Conservation (phyloP, 2,329 filamentous ascomycete genomes). For the Seiridium cupressi region DNA sequence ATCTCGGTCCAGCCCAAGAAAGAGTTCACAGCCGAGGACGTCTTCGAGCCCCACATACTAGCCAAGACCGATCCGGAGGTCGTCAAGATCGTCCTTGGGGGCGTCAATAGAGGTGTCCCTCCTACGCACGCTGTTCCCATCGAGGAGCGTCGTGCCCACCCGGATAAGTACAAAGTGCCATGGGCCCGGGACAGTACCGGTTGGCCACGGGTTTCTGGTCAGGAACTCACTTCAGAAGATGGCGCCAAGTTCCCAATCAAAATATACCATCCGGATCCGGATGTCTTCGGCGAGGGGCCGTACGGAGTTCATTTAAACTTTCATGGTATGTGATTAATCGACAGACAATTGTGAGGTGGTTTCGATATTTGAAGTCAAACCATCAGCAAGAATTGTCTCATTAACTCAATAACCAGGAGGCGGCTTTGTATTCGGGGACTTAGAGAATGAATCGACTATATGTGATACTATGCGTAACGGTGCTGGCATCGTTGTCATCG, state of each 20-base stretch:
- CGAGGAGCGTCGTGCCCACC: constrained; percentile 27
- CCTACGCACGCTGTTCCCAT: constrained; percentile 20
- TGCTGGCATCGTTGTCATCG: constrained; percentile 34
- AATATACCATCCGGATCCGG: constrained; percentile 31
- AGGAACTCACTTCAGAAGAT: constrained; percentile 25
- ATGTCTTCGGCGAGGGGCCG: constrained; percentile 25
- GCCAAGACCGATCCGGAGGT: constrained; percentile 30
- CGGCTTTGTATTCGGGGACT: constrained; percentile 34
- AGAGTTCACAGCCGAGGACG: constrained; percentile 18
- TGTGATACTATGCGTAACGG: constrained; percentile 34
- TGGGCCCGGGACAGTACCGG: constrained; percentile 26
- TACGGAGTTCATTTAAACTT: constrained; percentile 34
- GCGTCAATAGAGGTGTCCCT: constrained; percentile 17
- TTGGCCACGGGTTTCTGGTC: constrained; percentile 24
- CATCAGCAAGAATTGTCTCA: neutral
- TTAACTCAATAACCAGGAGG: constrained; percentile 23
- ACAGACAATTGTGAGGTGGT: neutral
- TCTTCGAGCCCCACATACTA: constrained; percentile 22
- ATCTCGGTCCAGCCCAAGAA: neutral
- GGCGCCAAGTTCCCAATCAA: constrained; percentile 25
- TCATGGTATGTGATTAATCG: constrained; percentile 22
- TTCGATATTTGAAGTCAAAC: neutral
- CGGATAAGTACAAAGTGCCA: constrained; percentile 21
- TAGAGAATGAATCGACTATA: constrained; percentile 28
- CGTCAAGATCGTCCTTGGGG: constrained; percentile 21